phyloP scores from a whole-genome alignment of 2,329 filamentous ascomycete species.

The Plenodomus tracheiphilus region DNA sequence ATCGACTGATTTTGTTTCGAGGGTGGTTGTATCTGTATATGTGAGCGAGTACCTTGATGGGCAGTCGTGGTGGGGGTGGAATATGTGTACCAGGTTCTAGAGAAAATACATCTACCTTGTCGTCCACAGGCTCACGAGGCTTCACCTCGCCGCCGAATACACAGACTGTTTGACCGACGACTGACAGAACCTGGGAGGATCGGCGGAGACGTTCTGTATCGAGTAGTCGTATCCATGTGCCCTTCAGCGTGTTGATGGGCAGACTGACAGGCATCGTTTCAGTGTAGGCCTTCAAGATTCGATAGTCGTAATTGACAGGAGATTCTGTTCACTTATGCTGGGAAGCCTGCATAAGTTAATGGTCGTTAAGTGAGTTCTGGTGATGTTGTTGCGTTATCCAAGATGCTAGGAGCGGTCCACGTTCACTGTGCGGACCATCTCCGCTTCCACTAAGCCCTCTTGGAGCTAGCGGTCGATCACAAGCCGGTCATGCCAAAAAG shows the following conservation, averaged over 20 bases:
- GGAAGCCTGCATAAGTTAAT: too few relatives aligned
- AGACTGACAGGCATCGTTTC: slow-evolving; percentile 25
- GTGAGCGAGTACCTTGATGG: slow-evolving; percentile 27
- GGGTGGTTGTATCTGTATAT: slow-evolving; percentile 50
- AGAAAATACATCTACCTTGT: slow-evolving; percentile 68
- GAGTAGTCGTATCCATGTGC: slow-evolving; percentile 44
- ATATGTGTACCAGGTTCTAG: slow-evolving; percentile 42
- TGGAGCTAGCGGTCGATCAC: slow-evolving; percentile 10
- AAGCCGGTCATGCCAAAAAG: slow-evolving; percentile 13
- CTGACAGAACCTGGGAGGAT: slow-evolving; percentile 73
- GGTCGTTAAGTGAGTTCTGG: too few relatives aligned
- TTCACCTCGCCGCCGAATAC: slow-evolving; percentile 78
- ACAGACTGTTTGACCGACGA: slow-evolving; percentile 62
- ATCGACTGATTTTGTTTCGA: slow-evolving; percentile 27
- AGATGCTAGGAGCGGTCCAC: neutral
- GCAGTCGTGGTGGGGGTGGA: slow-evolving; percentile 4
- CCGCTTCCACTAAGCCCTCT: slow-evolving; percentile 6
- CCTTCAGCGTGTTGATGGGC: slow-evolving; percentile 33
- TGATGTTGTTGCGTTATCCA: slow-evolving; percentile 12
- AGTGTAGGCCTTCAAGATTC: too few relatives aligned
- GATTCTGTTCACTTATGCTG: too few relatives aligned
- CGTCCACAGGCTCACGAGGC: slow-evolving; percentile 70
- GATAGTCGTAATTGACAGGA: too few relatives aligned
- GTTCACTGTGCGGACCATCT: slow-evolving; percentile 4
- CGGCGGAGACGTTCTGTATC: slow-evolving; percentile 58